Conservation (phyloP, 1,284 basidiomycete genomes). For the Microbotryum saponariae region DNA sequence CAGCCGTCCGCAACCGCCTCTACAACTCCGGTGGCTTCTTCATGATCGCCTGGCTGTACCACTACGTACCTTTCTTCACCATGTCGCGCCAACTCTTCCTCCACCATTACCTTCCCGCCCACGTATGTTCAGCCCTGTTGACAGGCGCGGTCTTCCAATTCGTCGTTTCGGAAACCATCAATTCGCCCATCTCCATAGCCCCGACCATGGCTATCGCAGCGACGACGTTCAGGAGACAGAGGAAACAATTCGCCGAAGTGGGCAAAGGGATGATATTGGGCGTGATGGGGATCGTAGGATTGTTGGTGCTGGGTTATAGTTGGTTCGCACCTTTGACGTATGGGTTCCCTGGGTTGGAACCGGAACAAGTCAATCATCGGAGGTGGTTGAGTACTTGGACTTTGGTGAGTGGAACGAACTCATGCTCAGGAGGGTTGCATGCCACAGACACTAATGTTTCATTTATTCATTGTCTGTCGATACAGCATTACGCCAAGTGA, state of each 20-base stretch:
- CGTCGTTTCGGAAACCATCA: slow-evolving; percentile 75
- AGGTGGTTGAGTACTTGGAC: slow-evolving; percentile 36
- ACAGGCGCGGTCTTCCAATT: slow-evolving; percentile 90
- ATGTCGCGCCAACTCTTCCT: slow-evolving; percentile 96
- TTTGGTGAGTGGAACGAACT: slow-evolving; percentile 16
- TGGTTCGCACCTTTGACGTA: slow-evolving; percentile 84
- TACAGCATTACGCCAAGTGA: slow-evolving; percentile 11
- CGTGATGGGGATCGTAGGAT: slow-evolving; percentile 45
- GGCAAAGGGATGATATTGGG: slow-evolving; percentile 57
- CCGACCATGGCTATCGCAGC: slow-evolving; percentile 43
- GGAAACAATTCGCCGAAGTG: slow-evolving; percentile 58
- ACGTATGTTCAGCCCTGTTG: slow-evolving; percentile 77
- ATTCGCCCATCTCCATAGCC: slow-evolving; percentile 73
- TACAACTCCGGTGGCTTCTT: slow-evolving; percentile 96
- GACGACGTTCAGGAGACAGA: slow-evolving; percentile 53
- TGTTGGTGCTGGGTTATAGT: slow-evolving; percentile 57
- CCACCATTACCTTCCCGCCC: slow-evolving; percentile 86
- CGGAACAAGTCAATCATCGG: slow-evolving; percentile 34
- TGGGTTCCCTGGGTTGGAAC: slow-evolving; percentile 61
- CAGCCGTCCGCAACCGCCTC: slow-evolving; percentile 79
- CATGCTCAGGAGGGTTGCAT: no score
- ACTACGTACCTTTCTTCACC: slow-evolving; percentile 96
- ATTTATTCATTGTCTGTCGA: no score
- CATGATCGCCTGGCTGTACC: slow-evolving; percentile 84
- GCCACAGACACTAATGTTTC: no score